Conservation (phyloP, 345 rosid species). For the Bretschneidera sinensis region DNA sequence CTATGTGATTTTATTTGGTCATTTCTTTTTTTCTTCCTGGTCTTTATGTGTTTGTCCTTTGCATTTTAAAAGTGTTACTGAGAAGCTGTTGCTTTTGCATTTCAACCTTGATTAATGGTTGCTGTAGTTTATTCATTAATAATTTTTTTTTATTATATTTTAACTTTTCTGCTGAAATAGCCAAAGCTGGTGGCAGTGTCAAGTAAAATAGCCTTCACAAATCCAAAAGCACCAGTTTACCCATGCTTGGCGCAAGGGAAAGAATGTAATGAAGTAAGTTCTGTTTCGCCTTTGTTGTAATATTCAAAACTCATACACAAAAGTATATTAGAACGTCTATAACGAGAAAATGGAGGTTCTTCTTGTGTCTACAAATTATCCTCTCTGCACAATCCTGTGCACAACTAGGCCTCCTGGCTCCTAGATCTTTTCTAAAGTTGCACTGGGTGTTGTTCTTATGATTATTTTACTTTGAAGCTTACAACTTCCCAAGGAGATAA, state of each 20-base stretch:
- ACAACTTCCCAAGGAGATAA: not conserved
- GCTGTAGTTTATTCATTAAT: no score
- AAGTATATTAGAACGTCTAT: no score
- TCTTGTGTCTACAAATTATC: not conserved
- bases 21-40: not conserved
- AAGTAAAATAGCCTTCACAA: constrained; percentile 43
- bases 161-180: constrained; percentile 17
- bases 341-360: not conserved
- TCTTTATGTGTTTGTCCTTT: no score
- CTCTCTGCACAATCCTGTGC: not conserved
- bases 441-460: not conserved
- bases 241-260: constrained; percentile 70
- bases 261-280: constrained; percentile 65
- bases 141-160: not conserved
- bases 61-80: not conserved
- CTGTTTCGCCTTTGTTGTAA: not conserved
- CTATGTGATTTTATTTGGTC: not conserved
- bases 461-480: no score
- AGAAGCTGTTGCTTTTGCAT: not conserved
- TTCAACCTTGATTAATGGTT: not conserved
- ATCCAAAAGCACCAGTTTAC: constrained; percentile 69
- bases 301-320: not conserved
- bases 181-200: constrained; percentile 71
- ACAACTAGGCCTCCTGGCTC: not conserved
- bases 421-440: not conserved